These are phyloP conservation scores for Coniochaeta hoffmannii DNA, from an alignment of 2,329 filamentous ascomycete species.

Conservation along the genomic window DNA sequence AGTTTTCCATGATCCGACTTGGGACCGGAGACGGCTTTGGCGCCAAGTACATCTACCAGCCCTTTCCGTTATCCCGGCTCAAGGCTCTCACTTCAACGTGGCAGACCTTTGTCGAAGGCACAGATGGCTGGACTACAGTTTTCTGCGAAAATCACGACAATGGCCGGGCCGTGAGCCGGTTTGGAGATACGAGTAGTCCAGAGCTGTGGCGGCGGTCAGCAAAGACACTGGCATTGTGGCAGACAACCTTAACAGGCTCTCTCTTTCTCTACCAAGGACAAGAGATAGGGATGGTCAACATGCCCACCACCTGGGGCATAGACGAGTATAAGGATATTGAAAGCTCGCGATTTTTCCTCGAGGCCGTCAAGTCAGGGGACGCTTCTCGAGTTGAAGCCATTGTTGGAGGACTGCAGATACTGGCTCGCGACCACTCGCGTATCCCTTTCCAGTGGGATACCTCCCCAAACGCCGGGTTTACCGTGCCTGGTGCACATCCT, in stretches of 20 bases:
- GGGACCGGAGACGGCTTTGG: constrained; percentile 21
- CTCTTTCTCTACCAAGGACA: constrained; percentile 54
- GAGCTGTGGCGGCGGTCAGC: constrained; percentile 35
- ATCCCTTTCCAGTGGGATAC: constrained; percentile 62
- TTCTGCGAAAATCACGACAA: constrained; percentile 62
- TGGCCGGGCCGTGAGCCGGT: constrained; percentile 48
- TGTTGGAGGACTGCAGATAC: constrained; percentile 44
- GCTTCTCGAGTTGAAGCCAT: constrained; percentile 33
- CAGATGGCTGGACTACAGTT: constrained; percentile 49
- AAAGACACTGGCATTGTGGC: constrained; percentile 45
- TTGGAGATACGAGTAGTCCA: constrained; percentile 36
- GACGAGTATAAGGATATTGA: constrained; percentile 49
- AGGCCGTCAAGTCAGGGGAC: constrained; percentile 13
- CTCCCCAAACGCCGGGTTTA: constrained; percentile 54
- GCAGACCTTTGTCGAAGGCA: constrained; percentile 41
- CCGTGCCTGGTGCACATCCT: constrained; percentile 28
- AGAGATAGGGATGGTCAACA: constrained; percentile 54
- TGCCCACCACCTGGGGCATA: constrained; percentile 40
- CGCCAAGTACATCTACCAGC: constrained; percentile 4
- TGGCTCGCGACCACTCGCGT: constrained; percentile 58
- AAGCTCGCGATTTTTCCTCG: constrained; percentile 38
- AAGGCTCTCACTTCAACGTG: constrained; percentile 36
- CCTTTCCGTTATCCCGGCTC: constrained; percentile 27
- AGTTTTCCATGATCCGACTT: constrained; percentile 49
- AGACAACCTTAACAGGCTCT: constrained; percentile 42